Base-by-base conservation (phyloP, 2,329 filamentous ascomycete genomes). In the Fusarium cicatricum region DNA sequence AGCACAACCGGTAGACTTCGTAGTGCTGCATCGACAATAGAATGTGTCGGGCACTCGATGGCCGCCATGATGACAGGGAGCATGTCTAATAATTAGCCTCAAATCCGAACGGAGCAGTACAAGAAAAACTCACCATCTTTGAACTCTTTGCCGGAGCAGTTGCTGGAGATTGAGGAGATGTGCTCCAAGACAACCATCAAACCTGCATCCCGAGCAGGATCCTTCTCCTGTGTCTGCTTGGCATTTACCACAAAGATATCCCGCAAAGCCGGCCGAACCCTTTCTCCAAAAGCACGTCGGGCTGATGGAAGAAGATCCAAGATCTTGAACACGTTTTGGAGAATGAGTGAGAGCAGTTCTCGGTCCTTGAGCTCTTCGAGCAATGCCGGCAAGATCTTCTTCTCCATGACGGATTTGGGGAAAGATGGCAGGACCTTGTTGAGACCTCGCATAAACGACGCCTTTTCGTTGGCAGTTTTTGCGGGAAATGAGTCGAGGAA, bases 341-440 rank as follows among this genome's bases (percentile, higher is more conserved):
- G 77, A 31, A 98, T 92, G 36, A 94, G 78, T 0, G 93, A 88
- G 5, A 97, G 78, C 1, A 98, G 81, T 37, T 97, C 93, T 44
- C 86, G 89, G 69, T 99, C 95, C 71, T 99, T 98, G 73, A 92
- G 87, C 75, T 99, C 94, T 49, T 99, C 95, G 3, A 99, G 77
- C 39, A 99, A 76, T 1, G 90, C 93, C 1, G 92, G 92, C 3
- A 99, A 78, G 8, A 99, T 83, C 74, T 99, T 99, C 78, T 92
- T 97, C 71, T 97, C 95, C 72, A 98, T 85, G 2, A 99, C 93
- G 0, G 91, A 92, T 60, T 90, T 92, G 3, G 95, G 95, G 68
- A 99, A 99, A 29, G 95, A 95, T 0, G 91, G 89, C 52, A 99
- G 77, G 11, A 99, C 92, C 47, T 92, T 90, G 64, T 89, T 88